Evolutionary conservation across 2,329 filamentous ascomycete genomes (phyloP), one percentile per base, ranked within the genome.

Genomic region (Colletotrichum shisoi): DNA sequence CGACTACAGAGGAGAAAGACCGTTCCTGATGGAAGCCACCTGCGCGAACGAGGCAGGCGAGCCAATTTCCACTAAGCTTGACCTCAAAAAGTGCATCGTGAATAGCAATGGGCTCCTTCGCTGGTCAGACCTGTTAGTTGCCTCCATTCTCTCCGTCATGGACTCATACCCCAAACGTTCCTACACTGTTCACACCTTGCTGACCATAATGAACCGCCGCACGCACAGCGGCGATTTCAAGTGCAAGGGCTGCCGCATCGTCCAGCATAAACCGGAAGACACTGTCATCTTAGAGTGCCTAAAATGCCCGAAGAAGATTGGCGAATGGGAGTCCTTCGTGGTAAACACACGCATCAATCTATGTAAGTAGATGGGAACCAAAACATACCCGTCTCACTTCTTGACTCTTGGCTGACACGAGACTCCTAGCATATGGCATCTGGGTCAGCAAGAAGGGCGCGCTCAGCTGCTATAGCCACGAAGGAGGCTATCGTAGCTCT

Each of bases 61-160:
- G 4, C 2, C 31, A 3, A 12, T 51, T 0, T 31, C 40, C 21
- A 51, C 57, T 21, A 59, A 12, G 45, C 45, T 59, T 15, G 21
- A 59, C 46, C 45, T 59, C 34, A 59, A 59, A 17, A 59, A 51
- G 21, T 59, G 57, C 17, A 42, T 59, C 37, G 45, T 46, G 19
- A 59, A 59, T 15, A 12, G 12, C 11, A 37, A 51, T 13, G 57
- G 57, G 8, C 4, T 27, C 11, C 45, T 59, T 7, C 6, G 15
- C 1, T 59, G 45, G 57, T 15, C 31, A 12, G n/a, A 27, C n/a
- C 15, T 17, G 56, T 58, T 24, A 15, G 44, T 53, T 39, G 8
- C 2, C 3, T 3, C 11, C 4, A 6, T 17, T 27, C 17, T 4
- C 3, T 46, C 8, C 4, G 3, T 11, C 4, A 8, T 11, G 7